Base-by-base conservation (phyloP, 2,329 filamentous ascomycete species). In the Beauveria rudraprayagi region DNA sequence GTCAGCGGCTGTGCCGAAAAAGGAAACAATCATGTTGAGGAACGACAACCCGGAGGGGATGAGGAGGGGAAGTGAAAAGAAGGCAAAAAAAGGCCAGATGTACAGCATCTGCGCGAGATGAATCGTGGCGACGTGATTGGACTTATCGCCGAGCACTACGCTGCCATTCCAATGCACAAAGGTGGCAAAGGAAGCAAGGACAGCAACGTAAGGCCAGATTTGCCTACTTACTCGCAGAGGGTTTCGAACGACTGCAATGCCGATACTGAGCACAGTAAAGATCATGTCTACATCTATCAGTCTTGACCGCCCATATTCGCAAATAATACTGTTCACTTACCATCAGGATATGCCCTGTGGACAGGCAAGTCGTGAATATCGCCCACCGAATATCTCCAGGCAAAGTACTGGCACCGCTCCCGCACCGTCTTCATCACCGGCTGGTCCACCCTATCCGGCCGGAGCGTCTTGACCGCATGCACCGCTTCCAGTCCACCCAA, bases 81-180 rank as follows among this genome's bases (percentile, higher is more conserved):
- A 96, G 41, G 84, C 77, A 62, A 96, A 87, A 64, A 96, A 89
- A 0, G 92, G 88, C 89, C 92, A 96, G 66, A 97, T 87, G 70
- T 99, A 99, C 19, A 97, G 86, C 83, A 99, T 90, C 74, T 99
- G 94, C 0, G 93, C 83, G 5, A 94, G 76, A 70, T 99, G 93
- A 14, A 97, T 77, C 1, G 92, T 94, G 0, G 92, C 92, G 37
- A 94, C 81, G 69, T 99, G 94, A 70, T 96, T 97, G 28, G 90
- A 88, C 75, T 97, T 97, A 75, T 99, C 94, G 43, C 92, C 90
- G 3, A 99, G 83, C 1, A 97, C 94, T 19, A 99, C 93, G 11
- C 92, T 88, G 7, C 90, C 89, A 67, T 99, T 99, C 89, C 89
- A 94, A 9, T 81, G 67, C 0, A 97, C 87, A 70, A 97, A 97